A percentile compares a stretch with the other conserved stretches of the same genome.
Conservation (phyloP, 2,329 filamentous ascomycete genomes). For the Pseudocercospora musae region DNA sequence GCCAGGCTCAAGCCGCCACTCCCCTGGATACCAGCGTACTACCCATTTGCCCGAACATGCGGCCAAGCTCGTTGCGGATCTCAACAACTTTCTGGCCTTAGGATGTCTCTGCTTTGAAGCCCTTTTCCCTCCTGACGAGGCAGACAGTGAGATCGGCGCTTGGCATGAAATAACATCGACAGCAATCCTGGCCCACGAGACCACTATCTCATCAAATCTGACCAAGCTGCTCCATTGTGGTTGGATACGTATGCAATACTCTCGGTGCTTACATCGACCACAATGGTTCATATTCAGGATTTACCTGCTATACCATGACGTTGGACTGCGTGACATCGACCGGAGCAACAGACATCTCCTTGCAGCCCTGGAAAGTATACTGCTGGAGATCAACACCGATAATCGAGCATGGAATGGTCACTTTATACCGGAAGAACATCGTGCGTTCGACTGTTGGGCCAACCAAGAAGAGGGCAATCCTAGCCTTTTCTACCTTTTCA, state of each 20-base stretch:
- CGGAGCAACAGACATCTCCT: conserved; percentile 47
- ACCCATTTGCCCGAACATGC: neutral
- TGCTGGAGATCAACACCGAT: conserved; percentile 57
- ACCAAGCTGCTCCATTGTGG: conserved; percentile 18
- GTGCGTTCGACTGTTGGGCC: conserved; percentile 41
- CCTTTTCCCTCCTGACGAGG: neutral
- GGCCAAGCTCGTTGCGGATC: conserved; percentile 10
- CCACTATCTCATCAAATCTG: conserved; percentile 6
- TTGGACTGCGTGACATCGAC: conserved; percentile 53
- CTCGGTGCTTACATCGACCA: conserved; percentile 1
- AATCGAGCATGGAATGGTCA: conserved; percentile 54
- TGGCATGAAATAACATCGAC: conserved; percentile 11
- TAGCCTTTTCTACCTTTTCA: conserved; percentile 69
- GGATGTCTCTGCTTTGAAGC: conserved; percentile 25
- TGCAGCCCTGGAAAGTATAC: conserved; percentile 47
- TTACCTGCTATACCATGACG: conserved; percentile 46
- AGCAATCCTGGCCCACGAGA: neutral
- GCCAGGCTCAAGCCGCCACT: neutral
- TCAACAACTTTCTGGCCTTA: conserved; percentile 27
- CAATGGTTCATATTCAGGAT: conserved; percentile 23
- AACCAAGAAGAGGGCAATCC: conserved; percentile 39
- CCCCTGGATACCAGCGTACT: neutral
- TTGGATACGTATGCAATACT: conserved; percentile 23
- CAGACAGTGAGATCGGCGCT: neutral
- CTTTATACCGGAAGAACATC: conserved; percentile 18